Percentiles rank a stretch among this genome's conserved stretches.
phyloP scores from a whole-genome alignment of 495 filamentous ascomycete species.

The Penicillium odoratum region DNA sequence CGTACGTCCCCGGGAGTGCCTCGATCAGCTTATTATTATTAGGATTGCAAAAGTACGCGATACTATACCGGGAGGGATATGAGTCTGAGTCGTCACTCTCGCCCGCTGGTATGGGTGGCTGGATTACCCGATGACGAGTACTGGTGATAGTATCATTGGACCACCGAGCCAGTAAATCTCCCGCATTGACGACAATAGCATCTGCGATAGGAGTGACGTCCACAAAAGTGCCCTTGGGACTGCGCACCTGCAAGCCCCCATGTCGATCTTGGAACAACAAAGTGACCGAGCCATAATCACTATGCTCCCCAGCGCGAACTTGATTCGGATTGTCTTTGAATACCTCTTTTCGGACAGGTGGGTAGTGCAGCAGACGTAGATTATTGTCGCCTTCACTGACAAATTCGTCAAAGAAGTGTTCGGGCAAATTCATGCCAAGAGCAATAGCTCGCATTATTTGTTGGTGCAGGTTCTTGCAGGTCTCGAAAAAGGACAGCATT shows the following conservation, averaged over 20 bases:
- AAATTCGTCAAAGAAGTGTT: slow-evolving; percentile 75
- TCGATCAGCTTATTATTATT: slow-evolving; percentile 78
- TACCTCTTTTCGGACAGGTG: slow-evolving; percentile 62
- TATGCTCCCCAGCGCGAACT: slow-evolving; percentile 83
- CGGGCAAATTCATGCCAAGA: slow-evolving; percentile 72
- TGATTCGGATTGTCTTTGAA: slow-evolving; percentile 71
- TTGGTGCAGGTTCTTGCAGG: slow-evolving; percentile 72
- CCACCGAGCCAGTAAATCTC: slow-evolving; percentile 86
- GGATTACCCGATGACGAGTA: slow-evolving; percentile 86
- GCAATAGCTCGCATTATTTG: slow-evolving; percentile 88
- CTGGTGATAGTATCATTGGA: slow-evolving; percentile 86
- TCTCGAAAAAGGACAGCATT: slow-evolving; percentile 72
- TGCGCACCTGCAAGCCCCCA: slow-evolving; percentile 83
- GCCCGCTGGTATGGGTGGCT: slow-evolving; percentile 58
- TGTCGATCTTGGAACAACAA: slow-evolving; percentile 83
- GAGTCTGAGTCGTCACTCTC: slow-evolving; percentile 20
- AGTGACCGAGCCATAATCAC: slow-evolving; percentile 87
- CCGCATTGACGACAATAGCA: slow-evolving; percentile 89
- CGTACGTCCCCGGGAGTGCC: slow-evolving; percentile 83
- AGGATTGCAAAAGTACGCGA: slow-evolving; percentile 88
- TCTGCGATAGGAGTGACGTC: slow-evolving; percentile 80
- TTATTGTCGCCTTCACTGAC: slow-evolving; percentile 79
- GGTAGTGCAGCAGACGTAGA: slow-evolving; percentile 88
- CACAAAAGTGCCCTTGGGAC: slow-evolving; percentile 74
- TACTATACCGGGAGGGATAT: slow-evolving; percentile 51